phyloP scores from a whole-genome alignment of 371 early-diverging fungal species.

The Mortierella sp. region DNA sequence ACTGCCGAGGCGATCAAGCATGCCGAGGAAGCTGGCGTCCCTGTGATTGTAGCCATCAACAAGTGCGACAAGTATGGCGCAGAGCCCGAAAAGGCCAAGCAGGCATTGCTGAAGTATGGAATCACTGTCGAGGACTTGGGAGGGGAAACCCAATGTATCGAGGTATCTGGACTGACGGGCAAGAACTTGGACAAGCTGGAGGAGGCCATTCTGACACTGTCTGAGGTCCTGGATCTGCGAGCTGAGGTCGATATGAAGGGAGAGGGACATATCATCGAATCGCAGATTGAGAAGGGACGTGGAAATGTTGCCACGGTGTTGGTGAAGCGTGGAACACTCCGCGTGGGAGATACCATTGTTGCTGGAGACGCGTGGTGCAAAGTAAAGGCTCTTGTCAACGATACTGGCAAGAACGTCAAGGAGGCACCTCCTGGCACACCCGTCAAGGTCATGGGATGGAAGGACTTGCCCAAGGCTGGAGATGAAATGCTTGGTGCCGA shows the following conservation, averaged over 20 bases:
- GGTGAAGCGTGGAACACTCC: conserved; percentile 89
- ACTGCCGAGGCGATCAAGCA: conserved; percentile 96
- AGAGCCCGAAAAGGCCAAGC: conserved; percentile 79
- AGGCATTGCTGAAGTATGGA: conserved; percentile 82
- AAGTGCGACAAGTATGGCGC: conserved; percentile 95
- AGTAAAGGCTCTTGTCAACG: conserved; percentile 88
- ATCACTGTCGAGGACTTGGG: conserved; percentile 94
- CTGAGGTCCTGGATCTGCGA: conserved; percentile 88
- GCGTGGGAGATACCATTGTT: conserved; percentile 82
- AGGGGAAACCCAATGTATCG: conserved; percentile 92
- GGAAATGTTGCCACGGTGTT: conserved; percentile 91
- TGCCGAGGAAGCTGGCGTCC: conserved; percentile 89
- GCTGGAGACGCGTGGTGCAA: conserved; percentile 91
- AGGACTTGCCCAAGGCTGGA: conserved; percentile 91
- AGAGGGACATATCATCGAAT: conserved; percentile 92
- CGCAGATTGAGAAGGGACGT: conserved; percentile 87
- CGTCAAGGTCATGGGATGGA: conserved; percentile 94
- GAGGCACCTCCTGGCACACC: conserved; percentile 92
- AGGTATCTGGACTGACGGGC: conserved; percentile 91
- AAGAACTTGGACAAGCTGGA: conserved; percentile 88
- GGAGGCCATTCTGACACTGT: conserved; percentile 87
- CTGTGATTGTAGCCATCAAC: conserved; percentile 96
- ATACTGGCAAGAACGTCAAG: conserved; percentile 78
- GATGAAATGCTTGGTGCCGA: conserved; percentile 87
- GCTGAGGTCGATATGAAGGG: conserved; percentile 81